Percentiles rank a stretch among this genome's conserved stretches.
These are phyloP conservation scores for Globisporangium rhizosaccharum DNA, from an alignment of 352 stramenopile genomes.

Conservation along the genomic window DNA sequence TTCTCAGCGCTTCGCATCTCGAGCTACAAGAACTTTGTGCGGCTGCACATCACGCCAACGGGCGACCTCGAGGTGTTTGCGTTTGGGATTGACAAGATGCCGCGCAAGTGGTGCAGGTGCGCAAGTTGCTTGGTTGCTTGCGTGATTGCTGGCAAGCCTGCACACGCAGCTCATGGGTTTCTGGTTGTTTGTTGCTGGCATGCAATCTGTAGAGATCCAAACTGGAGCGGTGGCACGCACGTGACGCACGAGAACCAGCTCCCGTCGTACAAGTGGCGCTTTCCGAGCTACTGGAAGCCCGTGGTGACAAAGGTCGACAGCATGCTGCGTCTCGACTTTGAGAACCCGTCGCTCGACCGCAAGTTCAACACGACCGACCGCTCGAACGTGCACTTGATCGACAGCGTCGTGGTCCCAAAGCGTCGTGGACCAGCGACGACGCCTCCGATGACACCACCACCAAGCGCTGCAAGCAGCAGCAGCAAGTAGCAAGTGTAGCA, in stretches of 20 bases:
- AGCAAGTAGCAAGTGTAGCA: neutral
- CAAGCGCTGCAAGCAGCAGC: neutral
- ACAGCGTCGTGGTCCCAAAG: conserved; percentile 59
- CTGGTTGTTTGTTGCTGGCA: neutral
- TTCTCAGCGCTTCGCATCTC: conserved; percentile 84
- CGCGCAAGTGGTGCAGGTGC: conserved; percentile 75
- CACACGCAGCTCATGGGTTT: neutral
- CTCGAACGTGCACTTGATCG: conserved; percentile 78
- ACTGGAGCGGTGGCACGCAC: conserved; percentile 65
- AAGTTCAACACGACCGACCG: conserved; percentile 75
- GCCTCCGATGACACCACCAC: neutral
- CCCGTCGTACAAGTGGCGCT: conserved; percentile 66
- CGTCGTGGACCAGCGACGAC: neutral
- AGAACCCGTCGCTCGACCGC: conserved; percentile 67
- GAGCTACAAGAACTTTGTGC: conserved; percentile 89
- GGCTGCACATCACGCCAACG: conserved; percentile 66
- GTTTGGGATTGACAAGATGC: conserved; percentile 89
- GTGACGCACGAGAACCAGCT: conserved; percentile 48
- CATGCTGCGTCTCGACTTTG: conserved; percentile 80
- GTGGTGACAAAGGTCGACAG: conserved; percentile 79
- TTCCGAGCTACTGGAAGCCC: conserved; percentile 80
- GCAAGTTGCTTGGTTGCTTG: conserved; percentile 7
- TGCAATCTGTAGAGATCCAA: conserved; percentile 42
- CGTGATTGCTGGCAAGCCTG: no score
- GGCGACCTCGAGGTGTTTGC: conserved; percentile 79